Percentiles rank a stretch among this genome's conserved stretches.
Evolutionary conservation across 768 basidiomycete genomes (phyloP).

Genomic region (Austroboletus eburneus): DNA sequence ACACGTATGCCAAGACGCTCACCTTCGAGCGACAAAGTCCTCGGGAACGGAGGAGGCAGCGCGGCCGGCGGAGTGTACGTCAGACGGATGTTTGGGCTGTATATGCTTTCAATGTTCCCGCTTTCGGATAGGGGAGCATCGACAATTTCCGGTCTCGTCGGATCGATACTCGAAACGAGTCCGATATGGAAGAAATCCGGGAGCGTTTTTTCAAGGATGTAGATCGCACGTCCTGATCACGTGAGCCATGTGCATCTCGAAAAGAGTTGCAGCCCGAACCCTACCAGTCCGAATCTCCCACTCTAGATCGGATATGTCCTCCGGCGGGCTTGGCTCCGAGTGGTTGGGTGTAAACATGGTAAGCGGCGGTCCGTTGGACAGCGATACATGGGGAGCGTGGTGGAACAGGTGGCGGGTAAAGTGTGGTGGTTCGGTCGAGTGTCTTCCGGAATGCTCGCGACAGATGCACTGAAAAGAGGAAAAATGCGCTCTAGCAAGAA

Average conservation of each 20-base stretch:
- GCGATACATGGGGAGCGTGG: neutral
- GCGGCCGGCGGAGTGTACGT: constrained; percentile 65
- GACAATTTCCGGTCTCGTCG: constrained; percentile 32
- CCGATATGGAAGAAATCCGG: constrained; percentile 69
- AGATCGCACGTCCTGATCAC: constrained; percentile 61
- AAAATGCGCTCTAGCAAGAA: neutral
- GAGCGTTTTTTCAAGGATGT: constrained; percentile 63
- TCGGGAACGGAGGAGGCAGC: constrained; percentile 67
- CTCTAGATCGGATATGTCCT: constrained; percentile 57
- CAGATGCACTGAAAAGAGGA: neutral
- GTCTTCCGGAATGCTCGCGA: constrained; percentile 2
- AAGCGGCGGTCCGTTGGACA: constrained; percentile 10
- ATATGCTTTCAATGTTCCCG: constrained; percentile 42
- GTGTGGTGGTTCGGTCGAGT: constrained; percentile 14
- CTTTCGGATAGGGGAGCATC: constrained; percentile 25
- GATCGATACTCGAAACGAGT: constrained; percentile 54
- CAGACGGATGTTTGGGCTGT: constrained; percentile 60
- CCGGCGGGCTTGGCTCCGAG: constrained; percentile 5
- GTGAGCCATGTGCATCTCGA: constrained; percentile 11
- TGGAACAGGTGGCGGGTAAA: constrained; percentile 6
- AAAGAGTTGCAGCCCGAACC: constrained; percentile 10
- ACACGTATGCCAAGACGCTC: constrained; percentile 4
- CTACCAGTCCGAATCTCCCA: constrained; percentile 77
- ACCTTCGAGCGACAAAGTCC: constrained; percentile 71
- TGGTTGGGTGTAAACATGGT: constrained; percentile 24